Base-by-base conservation (phyloP, 208 protist genomes). In the Trypanosoma cruzi region DNA sequence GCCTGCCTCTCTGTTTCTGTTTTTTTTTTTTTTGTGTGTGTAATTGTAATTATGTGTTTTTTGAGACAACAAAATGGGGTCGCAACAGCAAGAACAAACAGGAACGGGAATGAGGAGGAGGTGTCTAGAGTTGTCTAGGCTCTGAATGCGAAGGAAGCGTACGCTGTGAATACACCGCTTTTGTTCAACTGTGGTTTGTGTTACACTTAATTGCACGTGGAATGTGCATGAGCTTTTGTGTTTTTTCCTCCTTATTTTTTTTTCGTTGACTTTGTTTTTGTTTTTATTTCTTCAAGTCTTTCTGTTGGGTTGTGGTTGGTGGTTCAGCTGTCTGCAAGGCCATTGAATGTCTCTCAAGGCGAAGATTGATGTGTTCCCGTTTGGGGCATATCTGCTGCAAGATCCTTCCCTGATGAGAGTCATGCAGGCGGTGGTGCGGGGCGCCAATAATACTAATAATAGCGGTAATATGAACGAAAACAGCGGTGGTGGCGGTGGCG, bases 331-430 rank as follows among this genome's bases (percentile, higher is more conserved):
- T 44, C 22, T 32, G 52, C 24, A 58, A 31, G 29, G 31, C n/a
- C 28, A 4, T 16, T 42, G 20, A 20, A 88, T 90, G 80, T 81
- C 82, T 11, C 49, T 95, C 31, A 90, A 90, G 54, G 52, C 80
- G 13, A 95, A 95, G 61, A 70, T 95, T 14, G 90, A 95, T 69
- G 85, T 93, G 20, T 95, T 92, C 53, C 87, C 90, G 28, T 58
- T 93, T 49, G 86, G 88, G 44, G 85, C 82, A 65, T 95, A 93
- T 70, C 61, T 85, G 29, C 78, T 86, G 59, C 68, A 81, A 36
- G 62, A 65, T 55, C 62, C 71, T 16, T 73, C 40, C 40, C 64
- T 75, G 16, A 79, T 58, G 64, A 79, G 50, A 64, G 72, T 56
- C 29, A 64, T 75, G 61, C 64, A 50, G 76, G 66, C 37, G 68